These are phyloP conservation scores for Colletotrichum limetticola DNA, from an alignment of 2,329 filamentous ascomycete genomes.

Conservation along the genomic window DNA sequence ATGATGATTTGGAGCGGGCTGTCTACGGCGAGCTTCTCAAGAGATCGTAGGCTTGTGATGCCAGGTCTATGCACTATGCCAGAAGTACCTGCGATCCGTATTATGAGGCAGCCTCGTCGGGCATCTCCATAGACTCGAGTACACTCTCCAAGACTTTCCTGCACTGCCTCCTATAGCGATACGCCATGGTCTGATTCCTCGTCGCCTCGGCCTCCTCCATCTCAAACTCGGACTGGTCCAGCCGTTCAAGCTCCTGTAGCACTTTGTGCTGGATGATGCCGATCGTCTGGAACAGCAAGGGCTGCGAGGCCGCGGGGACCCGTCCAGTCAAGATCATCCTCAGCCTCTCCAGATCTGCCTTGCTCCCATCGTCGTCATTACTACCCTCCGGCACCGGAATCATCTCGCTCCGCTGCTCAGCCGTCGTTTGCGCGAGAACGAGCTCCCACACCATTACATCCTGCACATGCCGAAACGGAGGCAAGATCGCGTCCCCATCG, in stretches of 20 bases:
- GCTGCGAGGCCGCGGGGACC: constrained; percentile 41
- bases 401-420: constrained; percentile 43
- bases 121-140: constrained; percentile 49
- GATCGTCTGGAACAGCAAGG: constrained; percentile 47
- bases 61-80: neutral
- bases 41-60: neutral
- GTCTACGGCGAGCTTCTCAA: constrained; percentile 47
- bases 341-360: constrained; percentile 36
- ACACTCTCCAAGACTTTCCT: constrained; percentile 58
- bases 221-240: constrained; percentile 59
- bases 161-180: constrained; percentile 61
- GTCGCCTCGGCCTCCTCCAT: constrained; percentile 54
- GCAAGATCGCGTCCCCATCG: constrained; percentile 41
- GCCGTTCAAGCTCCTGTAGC: constrained; percentile 53
- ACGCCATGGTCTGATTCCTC: constrained; percentile 58
- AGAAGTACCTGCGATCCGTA: too few species aligned
- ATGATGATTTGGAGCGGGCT: constrained; percentile 51
- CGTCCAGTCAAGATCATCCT: constrained; percentile 45
- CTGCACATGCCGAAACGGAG: constrained; percentile 61
- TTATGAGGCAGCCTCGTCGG: neutral
- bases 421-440: constrained; percentile 50
- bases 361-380: constrained; percentile 19
- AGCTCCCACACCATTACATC: constrained; percentile 65
- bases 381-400: constrained; percentile 37
- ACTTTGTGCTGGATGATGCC: constrained; percentile 57